Conservation (phyloP, 768 basidiomycete genomes). For the Leccinellum luteum region DNA sequence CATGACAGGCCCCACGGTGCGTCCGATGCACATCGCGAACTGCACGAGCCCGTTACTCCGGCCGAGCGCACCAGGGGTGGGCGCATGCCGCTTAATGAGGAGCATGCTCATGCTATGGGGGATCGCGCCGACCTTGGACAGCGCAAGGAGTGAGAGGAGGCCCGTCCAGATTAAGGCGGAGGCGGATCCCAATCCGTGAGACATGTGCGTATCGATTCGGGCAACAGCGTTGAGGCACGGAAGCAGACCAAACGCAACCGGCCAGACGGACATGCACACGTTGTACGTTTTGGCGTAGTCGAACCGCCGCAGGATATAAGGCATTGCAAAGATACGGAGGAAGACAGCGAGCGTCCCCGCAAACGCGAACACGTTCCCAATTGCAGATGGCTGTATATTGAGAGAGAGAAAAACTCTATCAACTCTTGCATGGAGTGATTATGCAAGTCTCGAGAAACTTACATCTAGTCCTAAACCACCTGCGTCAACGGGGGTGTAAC, state of each 20-base stretch:
- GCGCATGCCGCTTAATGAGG: neutral
- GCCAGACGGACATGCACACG: conserved; percentile 52
- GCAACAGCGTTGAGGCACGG: conserved; percentile 53
- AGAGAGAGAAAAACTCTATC: neutral
- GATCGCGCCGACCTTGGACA: neutral
- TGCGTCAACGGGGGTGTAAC: conserved; percentile 51
- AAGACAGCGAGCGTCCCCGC: conserved; percentile 47
- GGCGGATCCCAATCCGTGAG: neutral
- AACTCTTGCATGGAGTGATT: neutral
- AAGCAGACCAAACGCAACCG: conserved; percentile 45
- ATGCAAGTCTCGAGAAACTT: conserved; percentile 14
- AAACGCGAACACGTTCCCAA: conserved; percentile 54
- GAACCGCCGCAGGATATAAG: conserved; percentile 47
- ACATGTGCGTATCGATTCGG: conserved; percentile 18
- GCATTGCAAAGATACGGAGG: conserved; percentile 52
- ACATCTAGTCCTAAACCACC: conserved; percentile 61
- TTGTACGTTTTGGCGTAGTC: conserved; percentile 35
- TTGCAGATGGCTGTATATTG: conserved; percentile 44
- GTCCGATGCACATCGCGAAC: conserved; percentile 50
- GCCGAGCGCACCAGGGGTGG: conserved; percentile 37
- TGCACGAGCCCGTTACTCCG: conserved; percentile 63
- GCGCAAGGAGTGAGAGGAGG: neutral
- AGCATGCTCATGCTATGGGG: neutral
- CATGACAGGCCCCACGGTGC: conserved; percentile 48
- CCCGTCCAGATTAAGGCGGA: neutral